Evolutionary conservation across 352 stramenopile species (phyloP).

Genomic region (Plasmopara muralis): DNA sequence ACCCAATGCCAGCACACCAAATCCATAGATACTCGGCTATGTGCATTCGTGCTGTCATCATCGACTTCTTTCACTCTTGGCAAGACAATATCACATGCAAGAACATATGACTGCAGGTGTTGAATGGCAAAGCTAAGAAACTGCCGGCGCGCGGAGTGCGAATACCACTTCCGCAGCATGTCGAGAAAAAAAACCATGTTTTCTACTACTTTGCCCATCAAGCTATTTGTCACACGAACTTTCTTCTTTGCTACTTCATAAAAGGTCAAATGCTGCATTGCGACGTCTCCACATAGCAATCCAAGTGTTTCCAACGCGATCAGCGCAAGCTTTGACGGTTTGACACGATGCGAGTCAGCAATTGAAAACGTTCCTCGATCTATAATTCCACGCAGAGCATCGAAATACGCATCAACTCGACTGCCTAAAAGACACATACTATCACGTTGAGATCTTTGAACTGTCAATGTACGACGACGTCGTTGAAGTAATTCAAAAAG

Average conservation of each 20-base stretch:
- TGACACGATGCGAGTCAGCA: conserved; percentile 24
- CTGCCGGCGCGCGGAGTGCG: conserved; percentile 16
- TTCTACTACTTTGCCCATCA: conserved; percentile 12
- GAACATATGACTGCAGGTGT: conserved; percentile 25
- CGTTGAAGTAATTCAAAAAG: conserved; percentile 56
- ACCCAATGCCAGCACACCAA: conserved; percentile 68
- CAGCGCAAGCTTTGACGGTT: conserved; percentile 45
- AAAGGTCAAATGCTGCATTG: conserved; percentile 13
- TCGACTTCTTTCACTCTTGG: conserved; percentile 1
- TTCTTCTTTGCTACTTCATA: conserved; percentile 6
- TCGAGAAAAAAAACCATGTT: conserved; percentile 13
- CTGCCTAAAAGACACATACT: conserved; percentile 7
- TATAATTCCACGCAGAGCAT: conserved; percentile 15
- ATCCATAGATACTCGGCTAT: conserved; percentile 9
- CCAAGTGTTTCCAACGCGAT: conserved; percentile 46
- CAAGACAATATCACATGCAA: conserved; percentile 12
- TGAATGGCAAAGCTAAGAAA: conserved; percentile 23
- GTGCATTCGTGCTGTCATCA: neutral
- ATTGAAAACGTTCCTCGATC: conserved; percentile 13
- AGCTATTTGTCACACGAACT: neutral
- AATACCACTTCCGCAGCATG: conserved; percentile 21
- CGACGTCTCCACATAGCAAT: conserved; percentile 32
- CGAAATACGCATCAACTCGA: conserved; percentile 10
- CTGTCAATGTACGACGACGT: conserved; percentile 15
- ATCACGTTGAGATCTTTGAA: neutral